Base-by-base conservation (phyloP, 1,284 basidiomycete genomes). In the Leccinum pachyderme region DNA sequence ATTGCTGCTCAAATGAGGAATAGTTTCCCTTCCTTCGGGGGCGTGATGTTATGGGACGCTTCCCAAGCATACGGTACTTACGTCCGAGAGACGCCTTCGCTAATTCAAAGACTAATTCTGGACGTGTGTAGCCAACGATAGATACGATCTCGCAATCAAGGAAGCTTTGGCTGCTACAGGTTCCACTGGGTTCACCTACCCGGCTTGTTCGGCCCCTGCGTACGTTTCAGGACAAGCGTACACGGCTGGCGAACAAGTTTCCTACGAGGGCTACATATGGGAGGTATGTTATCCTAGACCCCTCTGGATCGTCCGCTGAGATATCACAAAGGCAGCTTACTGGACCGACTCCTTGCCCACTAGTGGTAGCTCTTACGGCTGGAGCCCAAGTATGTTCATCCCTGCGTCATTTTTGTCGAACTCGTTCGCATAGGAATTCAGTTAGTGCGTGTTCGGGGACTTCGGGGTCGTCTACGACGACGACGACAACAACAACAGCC, bases 11-110 rank as follows among this genome's bases (percentile, higher is more conserved):
- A 77, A 58, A 86, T 83, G 78, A 78, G 82, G 39, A 72, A 80
- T 22, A 82, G 77, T 52, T 88, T 86, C 73, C 82, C 85, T 13
- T 84, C 82, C 1, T 88, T 87, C 58, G 84, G 86, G 15, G 86
- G 86, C 28, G 81, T 87, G 15, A 88, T 87, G 84, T 65, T 89
- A 46, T 89, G 85, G 85, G 86, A 86, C 65, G 81, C 78, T 39
- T 86, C 84, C 44, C 84, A 87, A 68, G 85, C 86, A 12, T 85
- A 81, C 59, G 78, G 83, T 83, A 65, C 52, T 39, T 41, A 41
- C 39, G 74, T 69, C 35, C 46, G 39, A 51, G 44, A 37, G 7
- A 47, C n/a, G 37, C 24, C 6, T 41, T 9, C 15, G 3, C 8
- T 39, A 11, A 51, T 43, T 31, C 49, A 13, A 15, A 12, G 7